Evolutionary conservation across 164 flowering plant species (phyloP), one percentile per base, ranked within the genome.

Genomic region (Amborella trichopoda): DNA sequence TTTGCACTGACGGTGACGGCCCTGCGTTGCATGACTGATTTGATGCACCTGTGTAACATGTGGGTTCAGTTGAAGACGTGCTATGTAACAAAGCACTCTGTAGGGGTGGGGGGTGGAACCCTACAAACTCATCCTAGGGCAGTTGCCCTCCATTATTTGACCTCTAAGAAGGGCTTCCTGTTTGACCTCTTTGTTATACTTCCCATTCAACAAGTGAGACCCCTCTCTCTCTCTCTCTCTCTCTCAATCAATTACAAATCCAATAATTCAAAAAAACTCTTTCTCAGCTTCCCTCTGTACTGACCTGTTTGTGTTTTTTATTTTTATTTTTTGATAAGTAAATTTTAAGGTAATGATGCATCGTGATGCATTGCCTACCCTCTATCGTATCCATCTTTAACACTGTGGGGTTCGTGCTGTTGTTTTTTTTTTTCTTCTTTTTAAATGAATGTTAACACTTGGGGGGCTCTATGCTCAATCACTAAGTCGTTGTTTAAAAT

Each of bases 11-110:
- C 91, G 14, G 80, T 86, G 6, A 91, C 94, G 5, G 83, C 47
- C 1, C 67, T 91, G 60, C 75, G 96, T 38, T 86, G 85, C 90
- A 83, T 86, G 87, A 75, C 73, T 23, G 98, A 91, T 50, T 68
- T 68, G 2, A 44, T 91, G 58, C 94, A 91, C 70, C 51, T 86
- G 2, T 77, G 84, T 77, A 81, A 91, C 77, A 78, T 86, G 71
- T 83, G 93, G 87, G 28, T 91, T 32, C 93, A 78, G 56, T 59
- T 91, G 42, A 78, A 67, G 63, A 62, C 72, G 80, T 70, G 23
- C 3, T 30, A 41, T 40, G 26, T 9, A 12, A n/a, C 71, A 14
- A 66, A 62, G 37, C 50, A 55, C 13, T 26, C 55, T 9, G 68
- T 9, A n/a, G 46, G 20, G 12, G 56, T 42, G n/a, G 62, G 40